phyloP scores from a whole-genome alignment of 176 grass and related monocot species.

The Triticum urartu region DNA sequence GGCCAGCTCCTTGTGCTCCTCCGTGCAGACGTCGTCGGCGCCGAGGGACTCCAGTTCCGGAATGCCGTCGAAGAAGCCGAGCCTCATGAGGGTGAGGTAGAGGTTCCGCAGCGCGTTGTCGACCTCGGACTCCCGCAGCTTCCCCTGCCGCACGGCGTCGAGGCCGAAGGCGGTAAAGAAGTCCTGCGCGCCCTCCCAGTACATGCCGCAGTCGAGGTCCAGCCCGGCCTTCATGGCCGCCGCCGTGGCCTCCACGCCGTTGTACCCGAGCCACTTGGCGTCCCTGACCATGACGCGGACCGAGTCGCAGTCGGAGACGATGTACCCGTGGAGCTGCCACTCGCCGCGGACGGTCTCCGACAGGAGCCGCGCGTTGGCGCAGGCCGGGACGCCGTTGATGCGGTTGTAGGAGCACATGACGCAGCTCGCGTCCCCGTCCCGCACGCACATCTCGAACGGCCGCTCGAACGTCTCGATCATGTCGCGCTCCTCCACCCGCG shows the following conservation, averaged over 20 bases:
- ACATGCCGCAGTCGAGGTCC: conserved; percentile 58
- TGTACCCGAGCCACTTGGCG: conserved; percentile 44
- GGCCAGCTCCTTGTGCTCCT: conserved; percentile 45
- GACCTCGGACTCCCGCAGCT: conserved; percentile 52
- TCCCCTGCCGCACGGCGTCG: conserved; percentile 43
- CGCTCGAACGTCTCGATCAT: conserved; percentile 62
- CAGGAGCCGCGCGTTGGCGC: conserved; percentile 53
- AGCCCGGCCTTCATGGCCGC: conserved; percentile 51
- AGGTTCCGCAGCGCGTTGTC: conserved; percentile 65
- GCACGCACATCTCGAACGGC: conserved; percentile 59
- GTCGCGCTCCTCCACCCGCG: conserved; percentile 52
- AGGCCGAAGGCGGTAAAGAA: conserved; percentile 48
- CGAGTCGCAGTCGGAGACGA: conserved; percentile 76
- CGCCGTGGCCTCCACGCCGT: conserved; percentile 38
- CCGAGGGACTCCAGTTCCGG: conserved; percentile 38
- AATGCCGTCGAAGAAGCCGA: conserved; percentile 76
- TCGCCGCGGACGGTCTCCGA: conserved; percentile 37
- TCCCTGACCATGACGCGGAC: conserved; percentile 49
- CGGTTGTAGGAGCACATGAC: conserved; percentile 89
- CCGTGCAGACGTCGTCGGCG: conserved; percentile 16
- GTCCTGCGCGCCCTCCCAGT: conserved; percentile 42
- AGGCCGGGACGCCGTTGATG: conserved; percentile 53
- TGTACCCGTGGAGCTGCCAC: conserved; percentile 74
- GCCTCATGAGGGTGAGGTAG: conserved; percentile 54
- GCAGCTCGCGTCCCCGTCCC: conserved; percentile 58